Evolutionary conservation across 345 rosid genomes (phyloP).

Genomic region (Trapa incisa): DNA sequence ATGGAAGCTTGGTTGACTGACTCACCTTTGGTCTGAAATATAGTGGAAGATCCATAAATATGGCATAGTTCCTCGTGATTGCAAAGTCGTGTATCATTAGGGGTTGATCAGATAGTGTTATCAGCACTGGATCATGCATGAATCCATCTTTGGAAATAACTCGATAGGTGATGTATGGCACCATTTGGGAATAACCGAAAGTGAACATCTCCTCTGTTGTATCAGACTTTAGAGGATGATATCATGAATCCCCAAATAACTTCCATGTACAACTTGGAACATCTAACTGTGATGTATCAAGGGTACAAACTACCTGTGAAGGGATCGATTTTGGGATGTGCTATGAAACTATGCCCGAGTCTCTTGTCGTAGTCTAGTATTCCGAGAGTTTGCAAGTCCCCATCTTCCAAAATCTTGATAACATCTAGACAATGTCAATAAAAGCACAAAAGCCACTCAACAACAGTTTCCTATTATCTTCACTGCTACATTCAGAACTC

Average conservation of each 20-base stretch:
- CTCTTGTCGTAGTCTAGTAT: slow-evolving; percentile 85
- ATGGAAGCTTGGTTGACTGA: not conserved
- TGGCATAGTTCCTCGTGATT: slow-evolving; percentile 76
- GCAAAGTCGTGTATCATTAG: slow-evolving; percentile 98
- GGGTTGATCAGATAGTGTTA: slow-evolving; percentile 50
- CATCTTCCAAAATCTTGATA: slow-evolving; percentile 80
- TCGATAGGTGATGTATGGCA: slow-evolving; percentile 79
- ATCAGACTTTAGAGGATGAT: not conserved
- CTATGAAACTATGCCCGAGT: slow-evolving; percentile 75
- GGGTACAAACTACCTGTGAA: too few species aligned
- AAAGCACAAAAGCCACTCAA: too few species aligned
- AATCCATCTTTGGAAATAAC: slow-evolving; percentile 79
- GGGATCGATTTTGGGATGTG: slow-evolving; percentile 41
- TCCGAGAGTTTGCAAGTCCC: slow-evolving; percentile 92
- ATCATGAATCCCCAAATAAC: not conserved
- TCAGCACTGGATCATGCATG: slow-evolving; percentile 78
- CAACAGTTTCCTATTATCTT: not conserved
- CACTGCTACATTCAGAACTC: not conserved
- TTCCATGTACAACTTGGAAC: too few species aligned
- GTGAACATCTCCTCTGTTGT: slow-evolving; percentile 89
- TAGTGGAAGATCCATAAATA: slow-evolving; percentile 85
- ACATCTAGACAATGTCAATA: slow-evolving; percentile 39
- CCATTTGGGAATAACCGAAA: slow-evolving; percentile 59
- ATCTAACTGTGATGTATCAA: too few species aligned
- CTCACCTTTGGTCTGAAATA: slow-evolving; percentile 77